Evolutionary conservation across 2,329 filamentous ascomycete genomes (phyloP).

Genomic region (Calonectria pseudoreteaudii): DNA sequence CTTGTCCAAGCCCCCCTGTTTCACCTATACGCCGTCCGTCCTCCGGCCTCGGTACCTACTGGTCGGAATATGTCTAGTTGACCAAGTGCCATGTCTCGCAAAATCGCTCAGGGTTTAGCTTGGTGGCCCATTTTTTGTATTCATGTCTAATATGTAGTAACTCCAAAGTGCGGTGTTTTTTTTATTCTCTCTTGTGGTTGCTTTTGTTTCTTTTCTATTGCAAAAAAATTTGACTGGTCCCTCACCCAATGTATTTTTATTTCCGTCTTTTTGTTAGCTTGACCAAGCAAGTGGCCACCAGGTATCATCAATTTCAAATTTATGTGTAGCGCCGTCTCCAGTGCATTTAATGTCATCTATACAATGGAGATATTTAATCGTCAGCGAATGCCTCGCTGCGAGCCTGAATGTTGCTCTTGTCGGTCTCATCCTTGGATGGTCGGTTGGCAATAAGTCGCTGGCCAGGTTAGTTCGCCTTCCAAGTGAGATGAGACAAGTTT

Average conservation of each 20-base stretch:
- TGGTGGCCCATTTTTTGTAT: conserved; percentile 5
- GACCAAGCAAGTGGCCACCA: conserved; percentile 3
- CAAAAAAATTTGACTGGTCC: background rate
- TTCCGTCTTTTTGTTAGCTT: conserved; percentile 8
- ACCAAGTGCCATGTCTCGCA: background rate
- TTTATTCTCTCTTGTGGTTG: background rate
- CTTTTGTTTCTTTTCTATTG: conserved; percentile 8
- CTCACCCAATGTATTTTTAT: background rate
- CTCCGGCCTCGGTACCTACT: background rate
- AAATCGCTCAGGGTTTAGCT: background rate
- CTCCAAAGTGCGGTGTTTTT: conserved; percentile 11
- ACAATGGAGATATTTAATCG: conserved; percentile 40
- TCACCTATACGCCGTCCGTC: background rate
- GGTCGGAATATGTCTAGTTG: background rate
- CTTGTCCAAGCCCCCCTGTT: background rate
- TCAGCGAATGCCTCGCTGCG: conserved; percentile 57
- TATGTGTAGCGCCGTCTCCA: background rate
- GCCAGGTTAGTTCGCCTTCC: conserved; percentile 37
- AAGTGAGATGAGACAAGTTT: background rate
- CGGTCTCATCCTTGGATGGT: conserved; percentile 51
- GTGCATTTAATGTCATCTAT: background rate
- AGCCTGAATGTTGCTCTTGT: conserved; percentile 51
- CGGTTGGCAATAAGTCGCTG: conserved; percentile 66
- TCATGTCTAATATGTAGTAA: conserved; percentile 15
- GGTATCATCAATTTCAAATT: conserved; percentile 18